Conservation (phyloP, 78 protist species). For the Dictyostelium purpureum region DNA sequence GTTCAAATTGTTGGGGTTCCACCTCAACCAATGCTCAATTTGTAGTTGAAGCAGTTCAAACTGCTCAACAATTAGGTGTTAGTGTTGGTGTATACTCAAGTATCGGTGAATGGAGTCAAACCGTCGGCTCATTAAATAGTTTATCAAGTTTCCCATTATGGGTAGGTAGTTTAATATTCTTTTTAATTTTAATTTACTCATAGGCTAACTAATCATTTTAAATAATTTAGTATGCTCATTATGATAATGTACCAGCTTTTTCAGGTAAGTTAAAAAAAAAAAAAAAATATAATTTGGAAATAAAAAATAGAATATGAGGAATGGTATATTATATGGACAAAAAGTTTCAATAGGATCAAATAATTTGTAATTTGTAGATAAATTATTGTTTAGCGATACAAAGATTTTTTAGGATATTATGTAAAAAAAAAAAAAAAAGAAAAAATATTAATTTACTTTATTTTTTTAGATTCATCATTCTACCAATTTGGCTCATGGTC, state of each 20-base stretch:
- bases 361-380: too few relatives aligned
- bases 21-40: constrained; percentile 13
- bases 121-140: constrained; percentile 6
- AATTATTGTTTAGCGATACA: too few relatives aligned
- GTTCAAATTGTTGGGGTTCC: constrained; percentile 52
- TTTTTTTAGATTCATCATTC: background rate
- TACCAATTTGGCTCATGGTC: constrained; percentile 62
- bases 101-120: constrained; percentile 54
- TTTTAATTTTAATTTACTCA: too few relatives aligned
- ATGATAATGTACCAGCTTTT: constrained; percentile 36
- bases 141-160: constrained; percentile 30
- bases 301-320: too few relatives aligned
- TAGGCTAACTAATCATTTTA: too few relatives aligned
- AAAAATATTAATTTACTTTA: too few relatives aligned
- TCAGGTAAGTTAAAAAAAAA: too few relatives aligned
- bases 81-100: constrained; percentile 43
- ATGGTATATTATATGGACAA: too few relatives aligned
- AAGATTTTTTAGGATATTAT: too few relatives aligned
- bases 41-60: constrained; percentile 13
- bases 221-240: constrained; percentile 30
- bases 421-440: too few relatives aligned
- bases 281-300: too few relatives aligned
- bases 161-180: background rate
- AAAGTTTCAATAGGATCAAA: too few relatives aligned
- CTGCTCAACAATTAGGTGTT: constrained; percentile 20